phyloP scores from a whole-genome alignment of 1,139 yeast species.

The Yamadazyma spencermartinsiae region DNA sequence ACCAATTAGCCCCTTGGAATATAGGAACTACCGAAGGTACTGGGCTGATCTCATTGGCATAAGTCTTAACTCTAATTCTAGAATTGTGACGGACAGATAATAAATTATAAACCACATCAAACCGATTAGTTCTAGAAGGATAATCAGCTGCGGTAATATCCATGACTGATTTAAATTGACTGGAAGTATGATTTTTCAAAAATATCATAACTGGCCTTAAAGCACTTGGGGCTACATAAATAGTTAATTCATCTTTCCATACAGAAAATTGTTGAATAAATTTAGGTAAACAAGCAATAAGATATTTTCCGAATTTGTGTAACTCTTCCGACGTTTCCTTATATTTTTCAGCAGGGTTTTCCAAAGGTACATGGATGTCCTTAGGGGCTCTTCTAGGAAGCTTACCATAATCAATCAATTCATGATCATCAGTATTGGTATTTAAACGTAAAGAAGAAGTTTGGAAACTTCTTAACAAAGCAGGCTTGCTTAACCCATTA shows the following conservation, averaged over 20 bases:
- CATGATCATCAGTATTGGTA: slow-evolving; percentile 16
- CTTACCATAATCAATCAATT: slow-evolving; percentile 36
- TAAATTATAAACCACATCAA: slow-evolving; percentile 83
- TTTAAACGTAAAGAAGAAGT: not conserved
- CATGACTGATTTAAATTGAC: slow-evolving; percentile 76
- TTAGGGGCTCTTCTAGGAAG: slow-evolving; percentile 42
- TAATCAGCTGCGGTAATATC: slow-evolving; percentile 88
- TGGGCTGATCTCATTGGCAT: slow-evolving; percentile 78
- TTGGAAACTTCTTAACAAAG: not conserved
- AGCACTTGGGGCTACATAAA: slow-evolving; percentile 77
- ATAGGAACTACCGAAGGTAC: slow-evolving; percentile 76
- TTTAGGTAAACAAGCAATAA: slow-evolving; percentile 79
- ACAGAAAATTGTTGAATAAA: slow-evolving; percentile 81
- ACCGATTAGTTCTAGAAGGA: slow-evolving; percentile 81
- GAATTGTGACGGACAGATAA: slow-evolving; percentile 83
- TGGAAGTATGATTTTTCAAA: slow-evolving; percentile 74
- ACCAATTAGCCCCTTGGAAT: slow-evolving; percentile 86
- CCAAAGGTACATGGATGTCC: slow-evolving; percentile 54
- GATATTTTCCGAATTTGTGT: slow-evolving; percentile 80
- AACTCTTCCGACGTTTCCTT: slow-evolving; percentile 68
- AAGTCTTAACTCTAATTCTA: slow-evolving; percentile 85
- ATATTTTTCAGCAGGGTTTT: slow-evolving; percentile 79
- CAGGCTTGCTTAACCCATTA: too few species aligned
- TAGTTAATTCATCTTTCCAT: slow-evolving; percentile 86
- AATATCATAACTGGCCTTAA: slow-evolving; percentile 68